phyloP scores from a whole-genome alignment of 1,284 basidiomycete genomes.

The Cryptococcus neoformans region DNA sequence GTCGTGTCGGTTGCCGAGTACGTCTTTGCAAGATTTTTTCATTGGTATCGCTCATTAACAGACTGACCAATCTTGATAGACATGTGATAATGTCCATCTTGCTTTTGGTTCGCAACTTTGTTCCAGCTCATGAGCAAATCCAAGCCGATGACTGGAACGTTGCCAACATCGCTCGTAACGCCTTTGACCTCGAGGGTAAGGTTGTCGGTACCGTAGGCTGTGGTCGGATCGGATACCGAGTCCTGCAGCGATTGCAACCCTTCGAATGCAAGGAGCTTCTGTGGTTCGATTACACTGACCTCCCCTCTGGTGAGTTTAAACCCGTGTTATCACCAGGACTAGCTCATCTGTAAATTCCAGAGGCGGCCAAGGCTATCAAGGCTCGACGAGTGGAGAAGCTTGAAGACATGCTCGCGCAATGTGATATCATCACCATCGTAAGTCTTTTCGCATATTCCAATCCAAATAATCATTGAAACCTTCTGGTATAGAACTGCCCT shows the following conservation, averaged over 20 bases:
- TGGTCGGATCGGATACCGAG: constrained; percentile 83
- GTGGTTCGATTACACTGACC: constrained; percentile 86
- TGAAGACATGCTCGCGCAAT: constrained; percentile 76
- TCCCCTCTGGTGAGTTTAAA: constrained; percentile 60
- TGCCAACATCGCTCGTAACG: constrained; percentile 71
- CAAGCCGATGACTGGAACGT: constrained; percentile 82
- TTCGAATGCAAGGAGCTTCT: constrained; percentile 90
- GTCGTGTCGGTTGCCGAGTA: constrained; percentile 85
- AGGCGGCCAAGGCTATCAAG: constrained; percentile 66
- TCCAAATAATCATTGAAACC: background rate
- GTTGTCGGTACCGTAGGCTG: constrained; percentile 85
- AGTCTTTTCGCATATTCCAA: constrained; percentile 2
- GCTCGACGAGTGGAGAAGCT: constrained; percentile 76
- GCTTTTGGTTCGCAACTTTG: constrained; percentile 78
- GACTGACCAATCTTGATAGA: constrained; percentile 2
- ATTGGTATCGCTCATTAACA: background rate
- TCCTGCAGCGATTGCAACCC: constrained; percentile 79
- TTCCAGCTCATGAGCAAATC: constrained; percentile 63
- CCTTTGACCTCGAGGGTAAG: constrained; percentile 87
- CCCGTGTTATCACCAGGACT: background rate
- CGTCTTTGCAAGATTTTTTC: constrained; percentile 6
- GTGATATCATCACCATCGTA: constrained; percentile 44
- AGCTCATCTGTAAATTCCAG: constrained; percentile 34
- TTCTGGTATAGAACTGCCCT: constrained; percentile 66
- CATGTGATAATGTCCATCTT: constrained; percentile 84